Percentiles rank a stretch among this genome's conserved stretches.
These are phyloP conservation scores for Cystofilobasidium macerans DNA, from an alignment of 768 basidiomycete genomes.

Conservation along the genomic window DNA sequence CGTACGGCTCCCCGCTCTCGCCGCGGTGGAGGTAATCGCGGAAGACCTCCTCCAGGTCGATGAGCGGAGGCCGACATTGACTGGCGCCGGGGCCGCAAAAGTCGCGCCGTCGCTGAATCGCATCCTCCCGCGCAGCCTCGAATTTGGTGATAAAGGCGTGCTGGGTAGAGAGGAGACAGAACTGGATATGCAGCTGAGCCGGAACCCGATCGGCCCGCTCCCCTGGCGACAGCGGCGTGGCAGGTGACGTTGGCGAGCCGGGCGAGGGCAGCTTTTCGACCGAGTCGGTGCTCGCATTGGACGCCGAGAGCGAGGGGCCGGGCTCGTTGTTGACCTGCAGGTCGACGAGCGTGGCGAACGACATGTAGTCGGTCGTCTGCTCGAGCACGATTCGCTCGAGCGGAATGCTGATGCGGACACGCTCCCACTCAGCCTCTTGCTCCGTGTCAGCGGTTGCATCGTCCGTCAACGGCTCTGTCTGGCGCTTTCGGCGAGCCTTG, in stretches of 20 bases:
- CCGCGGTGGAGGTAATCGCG: conserved; percentile 25
- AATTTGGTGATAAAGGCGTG: conserved; percentile 32
- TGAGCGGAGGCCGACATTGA: conserved; percentile 26
- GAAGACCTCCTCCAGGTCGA: conserved; percentile 33
- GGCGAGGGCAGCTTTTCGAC: background rate
- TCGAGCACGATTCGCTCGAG: conserved; percentile 33
- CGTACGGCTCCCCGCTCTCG: conserved; percentile 8
- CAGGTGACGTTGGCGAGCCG: too few relatives aligned
- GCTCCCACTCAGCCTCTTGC: conserved; percentile 32
- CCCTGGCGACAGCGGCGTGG: background rate
- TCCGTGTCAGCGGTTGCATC: background rate
- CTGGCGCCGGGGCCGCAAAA: conserved; percentile 24
- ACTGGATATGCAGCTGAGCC: conserved; percentile 35
- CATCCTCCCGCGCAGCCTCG: conserved; percentile 27
- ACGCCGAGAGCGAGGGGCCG: background rate
- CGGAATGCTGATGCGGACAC: conserved; percentile 35
- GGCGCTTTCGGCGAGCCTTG: background rate
- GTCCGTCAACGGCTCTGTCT: background rate
- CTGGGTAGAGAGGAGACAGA: conserved; percentile 35
- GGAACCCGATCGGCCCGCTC: too few relatives aligned
- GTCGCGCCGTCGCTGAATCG: conserved; percentile 6
- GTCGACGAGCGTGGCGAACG: conserved; percentile 32
- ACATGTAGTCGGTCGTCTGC: conserved; percentile 35
- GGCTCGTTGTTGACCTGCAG: conserved; percentile 30
- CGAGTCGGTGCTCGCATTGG: background rate